Base-by-base conservation (phyloP, 208 protist species). In the Trypanosoma scelopori region DNA sequence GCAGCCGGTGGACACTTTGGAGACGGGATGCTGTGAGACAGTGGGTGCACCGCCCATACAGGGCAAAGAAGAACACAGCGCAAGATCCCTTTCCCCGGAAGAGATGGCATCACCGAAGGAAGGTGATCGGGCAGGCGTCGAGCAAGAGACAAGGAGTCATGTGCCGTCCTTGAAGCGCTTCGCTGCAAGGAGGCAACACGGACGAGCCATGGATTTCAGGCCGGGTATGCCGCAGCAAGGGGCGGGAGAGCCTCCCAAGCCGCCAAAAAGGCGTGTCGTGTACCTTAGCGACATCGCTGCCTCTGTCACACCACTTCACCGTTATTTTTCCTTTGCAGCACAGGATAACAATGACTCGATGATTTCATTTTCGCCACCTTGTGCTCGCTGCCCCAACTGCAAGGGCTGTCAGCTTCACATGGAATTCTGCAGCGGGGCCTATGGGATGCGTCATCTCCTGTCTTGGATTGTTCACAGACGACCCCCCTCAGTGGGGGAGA, bases 371-470 rank as follows among this genome's bases (percentile, higher is more conserved):
- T n/a, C 25, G 3, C 55, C 53, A 1, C 60, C 22, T 11, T 74
- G 68, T 25, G n/a, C 62, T 48, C 68, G 68, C 53, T 74, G 68
- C 37, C 68, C 59, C 5, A 62, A 74, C 32, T 74, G 68, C 60
- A 68, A 68, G 23, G 59, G 60, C 0, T 74, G 68, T 49, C 68
- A 74, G 48, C 43, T 74, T 1, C 68, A 74, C 37, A 46, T 74
- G 60, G 52, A 62, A 32, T 74, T 67, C 45, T 74, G 68, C 46
- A 74, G 68, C 39, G 68, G 68, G 2, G 68, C 68, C n/a, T 68
- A 74, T 43, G 68, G 68, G 2, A 27, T 74, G 58, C 68, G 68
- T 23, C 68, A 74, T n/a, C 23, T 52, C 9, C 32, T 66, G 18
- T 37, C 58, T n/a, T 74, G 68, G 68, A 53, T 74, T 60, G 23